Percentiles rank a stretch among this genome's conserved stretches.
Evolutionary conservation across 768 basidiomycete genomes (phyloP).

Genomic region (Leccinum longicurvipes): DNA sequence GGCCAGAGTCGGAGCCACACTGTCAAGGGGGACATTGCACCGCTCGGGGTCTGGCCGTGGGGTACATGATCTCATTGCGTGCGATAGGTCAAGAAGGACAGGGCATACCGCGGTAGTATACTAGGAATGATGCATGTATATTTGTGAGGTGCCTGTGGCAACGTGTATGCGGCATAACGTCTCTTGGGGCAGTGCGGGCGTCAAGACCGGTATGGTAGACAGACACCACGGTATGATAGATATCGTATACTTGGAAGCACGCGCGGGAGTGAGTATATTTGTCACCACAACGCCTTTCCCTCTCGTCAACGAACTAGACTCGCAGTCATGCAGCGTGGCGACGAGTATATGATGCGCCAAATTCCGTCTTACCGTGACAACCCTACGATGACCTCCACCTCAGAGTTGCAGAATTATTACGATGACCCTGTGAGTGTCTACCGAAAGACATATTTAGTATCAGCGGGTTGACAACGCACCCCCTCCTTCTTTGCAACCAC

Average conservation of each 20-base stretch:
- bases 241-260: too few species aligned
- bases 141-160: background rate
- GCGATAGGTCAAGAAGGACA: background rate
- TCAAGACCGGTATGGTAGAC: background rate
- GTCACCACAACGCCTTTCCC: background rate
- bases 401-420: constrained; percentile 31
- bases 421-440: constrained; percentile 24
- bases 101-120: background rate
- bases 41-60: constrained; percentile 12
- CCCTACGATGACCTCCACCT: constrained; percentile 8
- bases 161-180: too few species aligned
- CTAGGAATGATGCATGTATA: constrained; percentile 1
- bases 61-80: constrained; percentile 2
- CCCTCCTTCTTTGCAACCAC: background rate
- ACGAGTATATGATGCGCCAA: constrained; percentile 28
- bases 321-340: constrained; percentile 19
- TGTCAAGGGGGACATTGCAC: constrained; percentile 11
- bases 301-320: background rate
- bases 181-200: background rate
- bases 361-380: constrained; percentile 23
- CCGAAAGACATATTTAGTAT: constrained; percentile 4
- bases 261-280: background rate
- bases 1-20: constrained; percentile 1
- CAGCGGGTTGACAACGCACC: background rate
- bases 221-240: too few species aligned